Conservation (phyloP, 2,329 filamentous ascomycete species). For the Alternaria hordeiaustralica region DNA sequence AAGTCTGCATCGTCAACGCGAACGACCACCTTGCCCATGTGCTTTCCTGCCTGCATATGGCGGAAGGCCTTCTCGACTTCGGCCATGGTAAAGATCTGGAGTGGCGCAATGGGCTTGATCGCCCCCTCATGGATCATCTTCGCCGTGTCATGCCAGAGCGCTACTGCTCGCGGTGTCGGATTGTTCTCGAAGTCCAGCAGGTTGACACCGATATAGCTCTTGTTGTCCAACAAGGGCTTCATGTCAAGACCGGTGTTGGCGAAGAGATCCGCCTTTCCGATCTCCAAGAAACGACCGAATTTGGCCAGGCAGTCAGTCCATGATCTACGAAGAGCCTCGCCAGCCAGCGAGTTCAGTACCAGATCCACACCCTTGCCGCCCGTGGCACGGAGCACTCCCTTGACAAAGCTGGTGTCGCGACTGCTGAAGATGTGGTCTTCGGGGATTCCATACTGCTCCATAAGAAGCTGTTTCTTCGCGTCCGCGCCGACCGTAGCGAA, state of each 20-base stretch:
- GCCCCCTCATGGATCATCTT: conserved; percentile 4
- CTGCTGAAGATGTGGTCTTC: conserved; percentile 38
- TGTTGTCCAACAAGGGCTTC: conserved; percentile 12
- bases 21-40: conserved; percentile 52
- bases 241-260: conserved; percentile 23
- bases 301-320: conserved; percentile 35
- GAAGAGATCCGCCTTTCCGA: conserved; percentile 16
- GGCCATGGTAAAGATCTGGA: conserved; percentile 7
- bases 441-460: conserved; percentile 18
- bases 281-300: conserved; percentile 40
- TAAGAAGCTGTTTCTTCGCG: conserved; percentile 17
- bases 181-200: conserved; percentile 6
- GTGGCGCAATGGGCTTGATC: conserved; percentile 6
- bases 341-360: conserved; percentile 40
- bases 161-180: not conserved
- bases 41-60: conserved; percentile 40
- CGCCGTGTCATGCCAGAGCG: not conserved
- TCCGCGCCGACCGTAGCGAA: conserved; percentile 26
- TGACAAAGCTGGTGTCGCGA: conserved; percentile 14
- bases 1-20: conserved; percentile 24
- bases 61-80: conserved; percentile 13
- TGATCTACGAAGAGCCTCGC: conserved; percentile 26
- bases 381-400: conserved; percentile 20
- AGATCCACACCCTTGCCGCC: conserved; percentile 41
- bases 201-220: conserved; percentile 10